Percentiles rank a stretch among this genome's conserved stretches.
These are phyloP conservation scores for Orbilia quercus DNA, from an alignment of 2,329 filamentous ascomycete species.

Conservation along the genomic window DNA sequence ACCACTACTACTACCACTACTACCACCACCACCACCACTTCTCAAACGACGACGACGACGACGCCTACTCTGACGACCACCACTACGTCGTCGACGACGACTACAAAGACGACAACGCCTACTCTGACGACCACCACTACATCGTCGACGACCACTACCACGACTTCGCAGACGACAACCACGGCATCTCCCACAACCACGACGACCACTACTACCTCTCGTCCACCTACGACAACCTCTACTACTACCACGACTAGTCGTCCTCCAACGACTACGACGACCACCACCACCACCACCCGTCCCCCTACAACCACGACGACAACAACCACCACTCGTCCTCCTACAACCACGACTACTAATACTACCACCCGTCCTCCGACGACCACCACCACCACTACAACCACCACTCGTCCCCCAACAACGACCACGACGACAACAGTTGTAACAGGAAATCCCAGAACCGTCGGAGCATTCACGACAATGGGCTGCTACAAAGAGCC, in stretches of 20 bases:
- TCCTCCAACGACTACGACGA: slow-evolving; percentile 4
- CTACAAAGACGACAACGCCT: slow-evolving; percentile 16
- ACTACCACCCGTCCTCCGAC: slow-evolving; percentile 8
- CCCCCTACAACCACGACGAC: slow-evolving; percentile 19
- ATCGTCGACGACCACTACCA: slow-evolving; percentile 39
- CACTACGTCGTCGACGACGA: slow-evolving; percentile 24
- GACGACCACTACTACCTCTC: neutral
- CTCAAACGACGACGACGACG: slow-evolving; percentile 55
- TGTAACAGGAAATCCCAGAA: slow-evolving; percentile 32
- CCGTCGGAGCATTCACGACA: slow-evolving; percentile 36
- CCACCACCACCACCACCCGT: slow-evolving; percentile 12
- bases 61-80: slow-evolving; percentile 30
- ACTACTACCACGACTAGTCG: slow-evolving; percentile 8
- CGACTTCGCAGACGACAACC: slow-evolving; percentile 13
- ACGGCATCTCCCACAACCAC: slow-evolving; percentile 9
- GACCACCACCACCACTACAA: slow-evolving; percentile 6
- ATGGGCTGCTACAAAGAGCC: slow-evolving; percentile 48
- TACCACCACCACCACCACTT: slow-evolving; percentile 50
- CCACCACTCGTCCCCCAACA: slow-evolving; percentile 9
- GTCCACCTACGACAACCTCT: neutral
- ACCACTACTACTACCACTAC: slow-evolving; percentile 29
- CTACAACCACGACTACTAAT: slow-evolving; percentile 8
- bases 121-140: slow-evolving; percentile 28
- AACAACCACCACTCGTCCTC: slow-evolving; percentile 20
- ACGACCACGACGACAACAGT: slow-evolving; percentile 3